Base-by-base conservation (phyloP, 2,329 filamentous ascomycete genomes). In the Rhinocladiella similis region DNA sequence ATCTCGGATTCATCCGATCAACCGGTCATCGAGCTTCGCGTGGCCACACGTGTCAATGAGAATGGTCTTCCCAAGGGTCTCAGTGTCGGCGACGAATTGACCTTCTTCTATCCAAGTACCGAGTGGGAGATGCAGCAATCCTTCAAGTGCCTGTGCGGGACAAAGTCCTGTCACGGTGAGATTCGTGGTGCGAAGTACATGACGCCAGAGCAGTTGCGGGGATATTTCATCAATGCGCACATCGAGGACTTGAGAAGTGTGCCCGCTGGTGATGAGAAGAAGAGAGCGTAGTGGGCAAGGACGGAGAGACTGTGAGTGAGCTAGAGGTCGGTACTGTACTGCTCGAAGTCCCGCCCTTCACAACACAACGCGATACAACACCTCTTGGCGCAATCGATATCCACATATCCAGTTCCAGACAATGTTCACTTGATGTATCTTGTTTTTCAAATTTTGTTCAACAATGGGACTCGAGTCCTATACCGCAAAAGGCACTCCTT, bases 81-180 rank as follows among this genome's bases (percentile, higher is more conserved):
- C 59, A 68, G 69, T 42, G 64, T 56, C 2, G 76, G 75, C 1
- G 76, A 79, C 50, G 63, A 68, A 5, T 65, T 79, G 50, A 78
- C 75, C 7, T 78, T 79, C 66, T 79, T 78, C 67, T 79, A 79
- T 55, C 76, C 76, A 3, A 77, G 75, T 50, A 76, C 75, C 2
- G 77, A 79, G 65, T 79, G 76, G 76, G 69, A 75, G n/a, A 77
- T 79, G 69, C 74, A 74, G 53, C 74, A 77, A 59, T 61, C 73
- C 1, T 79, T 79, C 59, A 65, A 74, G 36, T 79, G 77, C 60
- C 68, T 67, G 36, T 79, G 76, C 58, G 73, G 71, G 2, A 71
- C 72, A 13, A 63, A 63, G 3, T 66, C 68, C 14, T 78, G 76
- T 58, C 66, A 69, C 36, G 73, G 72, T 0, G 66, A 62, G 50